Evolutionary conservation across 202 grass and related monocot genomes (phyloP), one percentile per base, ranked within the genome.

Genomic region (Panicum virgatum): DNA sequence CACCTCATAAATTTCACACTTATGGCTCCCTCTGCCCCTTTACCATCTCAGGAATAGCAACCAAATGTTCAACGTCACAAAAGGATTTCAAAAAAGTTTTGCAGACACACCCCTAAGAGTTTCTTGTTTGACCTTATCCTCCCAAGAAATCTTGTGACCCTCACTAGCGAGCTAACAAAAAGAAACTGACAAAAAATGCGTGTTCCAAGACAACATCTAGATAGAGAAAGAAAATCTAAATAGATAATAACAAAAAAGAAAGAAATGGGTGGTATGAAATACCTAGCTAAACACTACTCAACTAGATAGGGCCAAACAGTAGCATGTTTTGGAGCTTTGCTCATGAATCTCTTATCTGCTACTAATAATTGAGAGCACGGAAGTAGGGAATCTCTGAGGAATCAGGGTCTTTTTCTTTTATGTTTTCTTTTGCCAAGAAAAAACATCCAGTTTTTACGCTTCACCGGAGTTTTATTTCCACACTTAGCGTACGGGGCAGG

Each of bases 281-380:
- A 68, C 48, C 40, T 86, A 52, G 37, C 73, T 82, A 44, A 82
- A 56, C 58, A 37, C 29, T 38, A 65, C 42, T 15, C 26, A 51
- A 6, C 69, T 47, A 73, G 63, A 69, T 66, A 73, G 73, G 73
- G 34, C 76, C 84, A 83, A 87, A 90, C 69, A 74, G 75, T 80
- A 63, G 76, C 47, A 87, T 84, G 34, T 82, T 86, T 89, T 78
- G 88, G 83, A 89, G 14, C 42, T 34, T 86, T 86, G 75, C 22
- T 68, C 73, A 45, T 73, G 88, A 86, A 89, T 89, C 83, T 79
- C 83, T 82, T 68, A 86, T 86, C 87, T 73, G 59, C 78, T 78
- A 42, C 67, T 14, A 66, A 89, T 67, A 82, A 89, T 82, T 56
- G 58, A 73, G 58, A 66, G 65, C 64, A 60, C 57, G 72, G 65